These are phyloP conservation scores for Ustilago tritici DNA, from an alignment of 1,284 basidiomycete genomes.

Conservation along the genomic window DNA sequence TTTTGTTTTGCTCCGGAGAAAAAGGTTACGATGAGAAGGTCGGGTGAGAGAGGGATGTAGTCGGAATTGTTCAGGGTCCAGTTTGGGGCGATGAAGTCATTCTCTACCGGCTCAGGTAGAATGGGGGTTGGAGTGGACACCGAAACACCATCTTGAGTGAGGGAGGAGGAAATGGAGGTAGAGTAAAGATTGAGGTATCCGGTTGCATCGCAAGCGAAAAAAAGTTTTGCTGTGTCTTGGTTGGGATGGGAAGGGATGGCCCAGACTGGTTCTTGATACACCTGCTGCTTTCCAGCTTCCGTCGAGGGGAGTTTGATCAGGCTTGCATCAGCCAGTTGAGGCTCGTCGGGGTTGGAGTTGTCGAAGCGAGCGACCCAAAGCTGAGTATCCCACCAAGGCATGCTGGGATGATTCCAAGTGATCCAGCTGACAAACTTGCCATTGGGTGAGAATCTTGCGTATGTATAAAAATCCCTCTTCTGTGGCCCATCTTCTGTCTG, in stretches of 20 bases:
- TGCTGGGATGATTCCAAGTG: slow-evolving; percentile 79
- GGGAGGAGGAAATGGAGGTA: slow-evolving; percentile 52
- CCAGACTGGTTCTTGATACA: slow-evolving; percentile 73
- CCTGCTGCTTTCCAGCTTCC: slow-evolving; percentile 40
- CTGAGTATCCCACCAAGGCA: slow-evolving; percentile 82
- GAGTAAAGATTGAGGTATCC: slow-evolving; percentile 79
- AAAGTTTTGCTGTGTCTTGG: slow-evolving; percentile 72
- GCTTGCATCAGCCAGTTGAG: slow-evolving; percentile 17
- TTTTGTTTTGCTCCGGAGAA: slow-evolving; percentile 29
- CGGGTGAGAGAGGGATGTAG: slow-evolving; percentile 46
- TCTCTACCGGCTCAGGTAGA: slow-evolving; percentile 72
- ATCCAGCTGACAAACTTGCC: slow-evolving; percentile 78
- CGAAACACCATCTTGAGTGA: background rate
- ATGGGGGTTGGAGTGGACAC: slow-evolving; percentile 58
- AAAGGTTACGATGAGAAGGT: slow-evolving; percentile 45
- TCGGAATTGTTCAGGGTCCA: slow-evolving; percentile 73
- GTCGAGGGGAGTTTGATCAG: slow-evolving; percentile 23
- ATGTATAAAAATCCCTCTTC: slow-evolving; percentile 78
- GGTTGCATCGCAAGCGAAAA: slow-evolving; percentile 78
- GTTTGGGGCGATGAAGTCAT: slow-evolving; percentile 76
- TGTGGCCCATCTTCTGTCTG: slow-evolving; percentile 24
- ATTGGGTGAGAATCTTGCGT: slow-evolving; percentile 77
- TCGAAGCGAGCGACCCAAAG: slow-evolving; percentile 74
- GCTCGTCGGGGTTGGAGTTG: slow-evolving; percentile 12
- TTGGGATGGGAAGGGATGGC: slow-evolving; percentile 64